Base-by-base conservation (phyloP, 1,139 yeast species). In the Magnusiomyces tetraspermus region DNA sequence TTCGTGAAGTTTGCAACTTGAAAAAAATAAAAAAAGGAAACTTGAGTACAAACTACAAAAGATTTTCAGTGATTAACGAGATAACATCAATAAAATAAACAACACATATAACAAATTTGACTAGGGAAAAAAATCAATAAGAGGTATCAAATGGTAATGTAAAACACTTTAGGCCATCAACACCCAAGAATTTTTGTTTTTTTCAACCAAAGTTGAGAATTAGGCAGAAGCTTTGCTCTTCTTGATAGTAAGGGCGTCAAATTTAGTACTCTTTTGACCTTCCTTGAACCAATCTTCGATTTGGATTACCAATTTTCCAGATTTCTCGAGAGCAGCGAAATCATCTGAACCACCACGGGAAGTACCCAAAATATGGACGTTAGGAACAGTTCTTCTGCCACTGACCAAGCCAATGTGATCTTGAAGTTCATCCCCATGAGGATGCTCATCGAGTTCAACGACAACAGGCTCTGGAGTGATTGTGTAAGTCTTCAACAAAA, bases 321-420 rank as follows among this genome's bases (percentile, higher is more conserved):
- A 26, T 17, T 15, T 22, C 30, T 45, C 38, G 57, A 86, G 71
- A 46, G 71, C 75, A 37, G 70, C 72, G 64, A 92, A 80, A 57
- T 88, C 97, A 67, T 89, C 97, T 52, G 80, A 79, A 55, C 98
- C 98, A 58, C 98, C 98, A 59, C 90, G 79, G 70, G 88, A 94
- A 66, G 84, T 74, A 55, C 95, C 95, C 54, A 76, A 82, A 63
- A 92, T 87, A 70, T 85, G 85, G 58, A 92, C 81, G 69, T 87
- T 90, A 57, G 98, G 98, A 54, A 92, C 97, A 30, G 97, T 88
- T 63, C 78, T 76, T 69, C 94, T 96, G 56, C 96, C 96, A 33
- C 95, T 85, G 57, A 86, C 71, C 62, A 81, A 79, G 50, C 70
- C 72, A 61, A 92, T 76, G 57, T 95, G 92, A 46, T 77, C 83